phyloP scores from a whole-genome alignment of 2,329 filamentous ascomycete genomes.

The Trichoderma sp. region DNA sequence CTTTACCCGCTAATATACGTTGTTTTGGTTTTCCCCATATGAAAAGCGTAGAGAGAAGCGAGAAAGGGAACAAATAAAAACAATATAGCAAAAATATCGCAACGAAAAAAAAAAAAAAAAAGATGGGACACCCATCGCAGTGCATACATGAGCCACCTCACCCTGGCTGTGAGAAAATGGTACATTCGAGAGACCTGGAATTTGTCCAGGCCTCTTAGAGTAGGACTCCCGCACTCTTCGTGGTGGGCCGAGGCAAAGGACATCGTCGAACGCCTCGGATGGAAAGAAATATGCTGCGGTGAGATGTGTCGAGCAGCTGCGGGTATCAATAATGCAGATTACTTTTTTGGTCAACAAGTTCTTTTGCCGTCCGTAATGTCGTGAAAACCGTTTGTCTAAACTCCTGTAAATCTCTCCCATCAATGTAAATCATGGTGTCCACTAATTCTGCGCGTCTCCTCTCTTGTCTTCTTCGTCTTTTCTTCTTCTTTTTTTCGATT shows the following conservation, averaged over 20 bases:
- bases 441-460: background rate
- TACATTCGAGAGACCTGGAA: background rate
- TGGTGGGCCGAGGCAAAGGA: background rate
- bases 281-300: conserved; percentile 17
- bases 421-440: conserved; percentile 9
- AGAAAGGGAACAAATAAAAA: background rate
- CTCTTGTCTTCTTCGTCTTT: background rate
- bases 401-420: conserved; percentile 26
- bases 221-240: conserved; percentile 9
- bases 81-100: background rate
- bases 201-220: background rate
- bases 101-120: background rate
- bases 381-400: conserved; percentile 26
- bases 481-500: background rate
- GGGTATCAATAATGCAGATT: conserved; percentile 35
- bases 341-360: conserved; percentile 30
- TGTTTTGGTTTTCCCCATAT: background rate
- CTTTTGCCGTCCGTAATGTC: conserved; percentile 31
- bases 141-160: conserved; percentile 12
- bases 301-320: conserved; percentile 21
- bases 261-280: background rate
- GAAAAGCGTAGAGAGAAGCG: conserved; percentile 5
- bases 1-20: conserved; percentile 5
- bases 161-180: conserved; percentile 1
- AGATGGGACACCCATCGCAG: background rate